Conservation (phyloP, 257 asterid species). For the Scutellaria galericulata region DNA sequence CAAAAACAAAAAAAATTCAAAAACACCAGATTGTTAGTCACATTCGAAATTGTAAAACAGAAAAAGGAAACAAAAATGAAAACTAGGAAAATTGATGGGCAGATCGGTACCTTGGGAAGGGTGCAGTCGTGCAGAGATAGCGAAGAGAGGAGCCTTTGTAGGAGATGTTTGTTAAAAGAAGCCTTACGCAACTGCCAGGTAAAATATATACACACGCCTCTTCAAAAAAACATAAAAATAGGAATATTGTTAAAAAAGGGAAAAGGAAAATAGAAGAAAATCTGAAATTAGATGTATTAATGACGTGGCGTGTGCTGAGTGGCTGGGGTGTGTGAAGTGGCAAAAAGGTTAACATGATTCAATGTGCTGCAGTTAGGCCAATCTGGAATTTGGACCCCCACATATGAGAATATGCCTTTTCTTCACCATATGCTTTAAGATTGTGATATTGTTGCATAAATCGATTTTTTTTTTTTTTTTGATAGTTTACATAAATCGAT, state of each 20-base stretch:
- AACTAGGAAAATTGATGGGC: background rate
- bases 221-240: background rate
- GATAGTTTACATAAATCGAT: too few species aligned
- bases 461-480: too few species aligned
- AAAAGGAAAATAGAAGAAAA: background rate
- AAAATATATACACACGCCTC: conserved; percentile 14
- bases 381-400: conserved; percentile 18
- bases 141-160: conserved; percentile 20
- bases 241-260: too few species aligned
- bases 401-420: conserved; percentile 26
- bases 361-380: background rate
- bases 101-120: conserved; percentile 32
- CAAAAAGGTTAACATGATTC: background rate
- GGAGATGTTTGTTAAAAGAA: background rate
- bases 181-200: background rate
- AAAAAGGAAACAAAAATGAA: background rate
- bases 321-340: background rate
- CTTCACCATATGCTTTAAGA: background rate
- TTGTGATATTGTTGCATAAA: background rate
- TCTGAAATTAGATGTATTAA: conserved; percentile 18
- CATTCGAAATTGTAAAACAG: background rate
- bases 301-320: conserved; percentile 30
- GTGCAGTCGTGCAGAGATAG: conserved; percentile 30
- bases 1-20: background rate
- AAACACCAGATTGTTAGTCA: background rate